phyloP scores from a whole-genome alignment of 176 grass and related monocot species.

The Aegilops umbellulata region DNA sequence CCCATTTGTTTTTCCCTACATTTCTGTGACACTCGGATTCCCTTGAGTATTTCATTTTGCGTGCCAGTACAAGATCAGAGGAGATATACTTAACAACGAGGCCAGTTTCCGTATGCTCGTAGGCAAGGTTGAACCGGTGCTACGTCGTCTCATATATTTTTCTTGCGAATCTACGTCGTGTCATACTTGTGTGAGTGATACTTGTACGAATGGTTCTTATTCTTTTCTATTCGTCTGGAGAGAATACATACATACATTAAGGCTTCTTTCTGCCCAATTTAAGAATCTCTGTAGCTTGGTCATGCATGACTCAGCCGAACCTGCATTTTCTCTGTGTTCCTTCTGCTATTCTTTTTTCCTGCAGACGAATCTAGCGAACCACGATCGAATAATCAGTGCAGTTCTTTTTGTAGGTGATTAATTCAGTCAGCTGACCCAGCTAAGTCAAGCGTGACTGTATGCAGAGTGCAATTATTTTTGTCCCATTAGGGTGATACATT shows the following conservation, averaged over 20 bases:
- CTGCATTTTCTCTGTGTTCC: background rate
- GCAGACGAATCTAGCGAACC: background rate
- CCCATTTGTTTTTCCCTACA: background rate
- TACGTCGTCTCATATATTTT: background rate
- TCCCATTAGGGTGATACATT: background rate
- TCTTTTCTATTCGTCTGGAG: background rate
- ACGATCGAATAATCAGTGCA: background rate
- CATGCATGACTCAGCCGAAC: slow-evolving; percentile 16
- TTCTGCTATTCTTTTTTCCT: background rate
- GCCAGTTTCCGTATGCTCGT: background rate
- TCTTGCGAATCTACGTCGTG: background rate
- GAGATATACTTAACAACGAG: slow-evolving; percentile 6
- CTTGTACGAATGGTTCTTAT: slow-evolving; percentile 8
- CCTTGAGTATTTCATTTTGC: background rate
- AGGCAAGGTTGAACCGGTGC: too few species aligned
- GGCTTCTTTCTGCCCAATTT: background rate
- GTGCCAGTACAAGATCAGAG: background rate
- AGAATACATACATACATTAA: slow-evolving; percentile 18
- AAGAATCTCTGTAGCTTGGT: slow-evolving; percentile 15
- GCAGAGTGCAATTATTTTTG: background rate
- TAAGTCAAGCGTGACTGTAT: slow-evolving; percentile 24
- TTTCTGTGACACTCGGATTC: background rate
- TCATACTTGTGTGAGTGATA: background rate
- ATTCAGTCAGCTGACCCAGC: background rate
- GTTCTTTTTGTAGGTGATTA: background rate